Base-by-base conservation (phyloP, 768 basidiomycete species). In the Mycena venus region DNA sequence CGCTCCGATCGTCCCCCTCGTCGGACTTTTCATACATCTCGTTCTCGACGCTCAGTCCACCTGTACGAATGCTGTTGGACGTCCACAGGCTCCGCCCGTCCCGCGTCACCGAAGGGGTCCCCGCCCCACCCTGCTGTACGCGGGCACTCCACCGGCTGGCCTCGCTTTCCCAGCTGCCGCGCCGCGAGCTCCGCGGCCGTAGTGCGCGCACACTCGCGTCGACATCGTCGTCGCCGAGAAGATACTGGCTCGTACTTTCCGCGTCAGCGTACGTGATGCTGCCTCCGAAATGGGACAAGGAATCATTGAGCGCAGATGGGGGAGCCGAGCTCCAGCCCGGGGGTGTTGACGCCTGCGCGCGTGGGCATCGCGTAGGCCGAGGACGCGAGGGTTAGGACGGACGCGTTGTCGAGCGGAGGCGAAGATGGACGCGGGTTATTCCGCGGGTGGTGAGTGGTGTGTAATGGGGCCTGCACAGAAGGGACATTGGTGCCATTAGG, bases 391-490 rank as follows among this genome's bases (percentile, higher is more conserved):
- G 98, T 99, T 56, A 99, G 87, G 67, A 97, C 86, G 2, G 95
- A 97, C 2, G 98, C 98, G 80, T 99, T 97, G 79, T 97, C 96
- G 55, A 91, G 86, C 1, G 98, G 97, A 25, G 96, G 94, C 8
- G 95, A 95, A 19, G 94, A 94, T 27, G 98, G 98, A 27, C 95
- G 92, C 1, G 98, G 98, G 80, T 99, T 99, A 83, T 98, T 96
- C 56, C 96, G 91, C 12, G 98, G 97, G 84, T 99, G 96, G 66
- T 96, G 96, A n/a, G 90, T 86, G 0, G 96, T 96, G 81, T 98
- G 96, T 40, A 94, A 88, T 0, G 97, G 98, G 11, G 96, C 95
- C 80, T 97, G 95, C 21, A 94, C 87, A 49, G 86, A 76, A 23
- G 80, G 64, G 64, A 87, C n/a, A 56, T 79, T 78, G 70, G 15